These are phyloP conservation scores for Xerocomellus amylosporus DNA, from an alignment of 768 basidiomycete genomes.

Conservation along the genomic window DNA sequence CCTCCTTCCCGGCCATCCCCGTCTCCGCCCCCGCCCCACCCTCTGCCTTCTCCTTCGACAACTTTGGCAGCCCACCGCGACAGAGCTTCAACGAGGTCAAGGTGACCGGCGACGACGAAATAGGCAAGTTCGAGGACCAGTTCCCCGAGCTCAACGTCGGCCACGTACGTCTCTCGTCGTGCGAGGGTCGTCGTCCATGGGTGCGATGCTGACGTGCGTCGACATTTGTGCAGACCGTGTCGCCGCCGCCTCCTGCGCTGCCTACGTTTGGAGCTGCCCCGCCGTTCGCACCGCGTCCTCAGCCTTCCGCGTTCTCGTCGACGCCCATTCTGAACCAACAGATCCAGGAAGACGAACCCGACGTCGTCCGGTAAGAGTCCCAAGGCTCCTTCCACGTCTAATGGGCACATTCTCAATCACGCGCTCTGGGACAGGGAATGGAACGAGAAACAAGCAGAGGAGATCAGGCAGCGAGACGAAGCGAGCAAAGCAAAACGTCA, in stretches of 20 bases:
- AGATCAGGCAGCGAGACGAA: constrained; percentile 82
- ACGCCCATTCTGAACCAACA: constrained; percentile 72
- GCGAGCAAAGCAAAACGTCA: constrained; percentile 71
- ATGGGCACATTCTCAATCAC: background rate
- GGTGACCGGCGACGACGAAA: constrained; percentile 81
- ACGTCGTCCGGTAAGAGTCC: constrained; percentile 72
- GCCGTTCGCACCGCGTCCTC: constrained; percentile 76
- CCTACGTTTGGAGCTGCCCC: constrained; percentile 47
- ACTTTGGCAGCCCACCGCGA: constrained; percentile 52
- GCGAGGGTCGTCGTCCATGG: constrained; percentile 12
- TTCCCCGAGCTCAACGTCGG: constrained; percentile 76
- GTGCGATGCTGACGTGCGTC: background rate
- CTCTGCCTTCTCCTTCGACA: constrained; percentile 62
- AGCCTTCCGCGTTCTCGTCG: constrained; percentile 64
- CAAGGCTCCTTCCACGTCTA: background rate
- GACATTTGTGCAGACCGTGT: constrained; percentile 29
- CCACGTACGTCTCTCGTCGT: constrained; percentile 31
- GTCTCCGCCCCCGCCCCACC: constrained; percentile 31
- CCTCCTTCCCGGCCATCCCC: constrained; percentile 33
- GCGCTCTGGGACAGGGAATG: constrained; percentile 57
- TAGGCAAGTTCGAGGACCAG: constrained; percentile 81
- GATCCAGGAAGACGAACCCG: constrained; percentile 75
- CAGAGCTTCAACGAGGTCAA: constrained; percentile 54
- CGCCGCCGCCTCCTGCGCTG: constrained; percentile 27
- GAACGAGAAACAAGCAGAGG: constrained; percentile 81